These are phyloP conservation scores for Phytophthora pini DNA, from an alignment of 352 stramenopile genomes.

Conservation along the genomic window DNA sequence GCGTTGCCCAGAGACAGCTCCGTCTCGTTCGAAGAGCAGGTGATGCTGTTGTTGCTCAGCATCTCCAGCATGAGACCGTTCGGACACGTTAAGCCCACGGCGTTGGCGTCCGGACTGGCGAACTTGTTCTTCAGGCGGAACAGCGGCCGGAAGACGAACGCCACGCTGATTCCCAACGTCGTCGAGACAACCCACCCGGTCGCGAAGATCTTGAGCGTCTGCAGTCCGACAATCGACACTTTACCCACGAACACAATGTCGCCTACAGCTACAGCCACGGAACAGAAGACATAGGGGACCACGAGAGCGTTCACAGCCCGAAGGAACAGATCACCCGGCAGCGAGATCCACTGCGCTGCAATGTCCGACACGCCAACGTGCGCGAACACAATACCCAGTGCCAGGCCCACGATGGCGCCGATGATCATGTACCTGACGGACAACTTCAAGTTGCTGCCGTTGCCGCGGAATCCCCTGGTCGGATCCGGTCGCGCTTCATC, in stretches of 20 bases:
- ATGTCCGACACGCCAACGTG: slow-evolving; percentile 51
- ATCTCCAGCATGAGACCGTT: slow-evolving; percentile 49
- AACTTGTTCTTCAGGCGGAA: slow-evolving; percentile 46
- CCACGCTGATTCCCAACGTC: slow-evolving; percentile 57
- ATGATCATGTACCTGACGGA: slow-evolving; percentile 63
- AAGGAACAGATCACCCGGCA: slow-evolving; percentile 80
- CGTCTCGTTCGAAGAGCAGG: slow-evolving; percentile 35
- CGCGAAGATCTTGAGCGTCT: slow-evolving; percentile 71
- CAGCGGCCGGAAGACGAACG: slow-evolving; percentile 60
- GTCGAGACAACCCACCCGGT: slow-evolving; percentile 62
- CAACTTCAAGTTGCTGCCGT: slow-evolving; percentile 53
- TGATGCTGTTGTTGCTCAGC: slow-evolving; percentile 35
- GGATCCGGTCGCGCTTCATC: slow-evolving; percentile 27
- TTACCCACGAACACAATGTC: slow-evolving; percentile 84
- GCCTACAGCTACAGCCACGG: slow-evolving; percentile 73
- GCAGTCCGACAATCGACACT: slow-evolving; percentile 65
- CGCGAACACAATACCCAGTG: slow-evolving; percentile 56
- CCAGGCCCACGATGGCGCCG: slow-evolving; percentile 55
- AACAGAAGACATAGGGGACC: slow-evolving; percentile 86
- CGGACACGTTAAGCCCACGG: slow-evolving; percentile 56
- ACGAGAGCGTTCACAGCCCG: slow-evolving; percentile 79
- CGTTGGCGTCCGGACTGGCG: slow-evolving; percentile 34
- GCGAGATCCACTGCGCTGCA: slow-evolving; percentile 59
- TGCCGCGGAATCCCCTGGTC: slow-evolving; percentile 40
- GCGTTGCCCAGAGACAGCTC: slow-evolving; percentile 29